Evolutionary conservation across 1,284 basidiomycete species (phyloP).

Genomic region (Cutaneotrichosporon curvatum): DNA sequence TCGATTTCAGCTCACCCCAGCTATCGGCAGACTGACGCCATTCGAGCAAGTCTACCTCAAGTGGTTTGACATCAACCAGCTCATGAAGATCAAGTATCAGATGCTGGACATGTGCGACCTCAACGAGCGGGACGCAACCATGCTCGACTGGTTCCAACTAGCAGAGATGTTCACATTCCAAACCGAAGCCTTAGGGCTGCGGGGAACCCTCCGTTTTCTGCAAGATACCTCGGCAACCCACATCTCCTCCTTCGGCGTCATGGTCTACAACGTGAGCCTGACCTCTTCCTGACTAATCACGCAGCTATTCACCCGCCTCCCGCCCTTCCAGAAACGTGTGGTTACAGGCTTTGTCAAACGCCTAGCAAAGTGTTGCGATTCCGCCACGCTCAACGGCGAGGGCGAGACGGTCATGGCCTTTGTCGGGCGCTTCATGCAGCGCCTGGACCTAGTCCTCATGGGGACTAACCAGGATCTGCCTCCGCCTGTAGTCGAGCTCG

Average conservation of each 20-base stretch:
- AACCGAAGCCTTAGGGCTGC: constrained; percentile 9
- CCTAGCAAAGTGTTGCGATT: constrained; percentile 8
- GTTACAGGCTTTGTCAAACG: constrained; percentile 9
- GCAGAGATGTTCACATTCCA: constrained; percentile 12
- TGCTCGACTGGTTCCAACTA: constrained; percentile 16
- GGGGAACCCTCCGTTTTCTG: constrained; percentile 13
- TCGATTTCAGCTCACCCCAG: neutral
- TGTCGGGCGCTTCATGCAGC: constrained; percentile 16
- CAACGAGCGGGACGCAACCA: constrained; percentile 2
- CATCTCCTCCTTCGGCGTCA: constrained; percentile 14
- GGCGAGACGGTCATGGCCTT: constrained; percentile 13
- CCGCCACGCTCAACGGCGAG: constrained; percentile 4
- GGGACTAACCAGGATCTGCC: neutral
- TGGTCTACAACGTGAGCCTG: constrained; percentile 15
- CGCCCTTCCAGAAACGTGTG: constrained; percentile 1
- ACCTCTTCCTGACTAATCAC: neutral
- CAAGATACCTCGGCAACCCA: constrained; percentile 21
- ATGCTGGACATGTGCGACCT: constrained; percentile 10
- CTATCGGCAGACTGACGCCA: constrained; percentile 2
- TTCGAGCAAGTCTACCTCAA: constrained; percentile 14
- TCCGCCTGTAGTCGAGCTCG: neutral
- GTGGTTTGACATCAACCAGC: constrained; percentile 17
- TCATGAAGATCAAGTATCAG: constrained; percentile 16
- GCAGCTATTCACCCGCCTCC: constrained; percentile 7
- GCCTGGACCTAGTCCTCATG: constrained; percentile 1